Evolutionary conservation across 352 stramenopile genomes (phyloP).

Genomic region (Globisporangium orthogonon): DNA sequence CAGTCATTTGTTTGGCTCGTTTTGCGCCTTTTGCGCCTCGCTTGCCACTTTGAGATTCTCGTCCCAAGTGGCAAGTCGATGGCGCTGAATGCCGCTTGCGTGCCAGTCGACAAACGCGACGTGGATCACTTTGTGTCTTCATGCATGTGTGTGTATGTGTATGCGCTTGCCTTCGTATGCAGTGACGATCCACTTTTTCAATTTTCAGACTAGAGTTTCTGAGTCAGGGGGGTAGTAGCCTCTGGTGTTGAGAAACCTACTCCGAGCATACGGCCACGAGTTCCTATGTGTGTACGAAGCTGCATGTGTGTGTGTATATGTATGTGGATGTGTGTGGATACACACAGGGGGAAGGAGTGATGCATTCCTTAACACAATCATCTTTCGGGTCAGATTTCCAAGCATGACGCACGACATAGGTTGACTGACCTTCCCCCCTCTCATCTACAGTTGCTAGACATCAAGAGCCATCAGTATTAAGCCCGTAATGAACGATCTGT

Average conservation of each 20-base stretch:
- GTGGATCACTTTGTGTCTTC: neutral
- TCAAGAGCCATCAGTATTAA: neutral
- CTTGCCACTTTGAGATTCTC: neutral
- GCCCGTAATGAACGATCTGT: neutral
- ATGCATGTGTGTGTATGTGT: slow-evolving; percentile 9
- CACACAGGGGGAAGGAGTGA: slow-evolving; percentile 38
- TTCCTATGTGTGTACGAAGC: neutral
- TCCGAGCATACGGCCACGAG: slow-evolving; percentile 54
- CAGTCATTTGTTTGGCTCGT: neutral
- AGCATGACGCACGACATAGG: slow-evolving; percentile 77
- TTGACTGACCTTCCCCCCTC: slow-evolving; percentile 69
- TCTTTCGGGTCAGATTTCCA: slow-evolving; percentile 89
- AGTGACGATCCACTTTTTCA: slow-evolving; percentile 71
- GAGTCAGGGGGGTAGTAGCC: slow-evolving; percentile 86
- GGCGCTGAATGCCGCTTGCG: neutral
- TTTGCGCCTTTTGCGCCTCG: neutral
- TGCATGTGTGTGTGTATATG: neutral
- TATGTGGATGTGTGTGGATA: slow-evolving; percentile 1
- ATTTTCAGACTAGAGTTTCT: slow-evolving; percentile 92
- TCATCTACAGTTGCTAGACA: neutral
- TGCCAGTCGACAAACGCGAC: neutral
- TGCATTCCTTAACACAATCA: slow-evolving; percentile 80
- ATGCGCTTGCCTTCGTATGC: slow-evolving; percentile 25
- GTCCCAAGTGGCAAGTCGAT: neutral
- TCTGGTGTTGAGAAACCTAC: slow-evolving; percentile 64